Evolutionary conservation across 345 rosid species (phyloP).

Genomic region (Orychophragmus violaceus): DNA sequence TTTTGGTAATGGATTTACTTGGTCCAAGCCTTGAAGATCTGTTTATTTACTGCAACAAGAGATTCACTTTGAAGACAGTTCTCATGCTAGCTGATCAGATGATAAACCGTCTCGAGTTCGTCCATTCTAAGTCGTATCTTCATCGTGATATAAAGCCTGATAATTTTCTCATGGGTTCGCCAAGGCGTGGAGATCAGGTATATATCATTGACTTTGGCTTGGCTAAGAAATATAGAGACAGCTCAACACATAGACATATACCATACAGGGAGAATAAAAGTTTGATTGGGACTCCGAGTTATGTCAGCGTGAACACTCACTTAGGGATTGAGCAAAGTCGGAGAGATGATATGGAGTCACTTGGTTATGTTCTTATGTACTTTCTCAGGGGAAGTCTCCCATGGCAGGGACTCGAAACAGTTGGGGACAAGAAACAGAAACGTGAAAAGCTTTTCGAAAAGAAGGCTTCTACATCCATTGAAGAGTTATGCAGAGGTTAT

Average conservation of each 20-base stretch:
- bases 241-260: slow-evolving; percentile 67
- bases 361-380: slow-evolving; percentile 92
- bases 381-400: slow-evolving; percentile 98
- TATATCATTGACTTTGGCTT: slow-evolving; percentile 85
- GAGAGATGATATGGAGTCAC: slow-evolving; percentile 97
- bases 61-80: slow-evolving; percentile 81
- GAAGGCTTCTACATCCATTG: slow-evolving; percentile 73
- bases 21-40: slow-evolving; percentile 95
- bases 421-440: slow-evolving; percentile 87
- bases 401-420: slow-evolving; percentile 95
- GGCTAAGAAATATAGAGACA: slow-evolving; percentile 87
- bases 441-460: slow-evolving; percentile 85
- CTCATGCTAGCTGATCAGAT: slow-evolving; percentile 99
- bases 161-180: slow-evolving; percentile 90
- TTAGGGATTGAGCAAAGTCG: slow-evolving; percentile 98
- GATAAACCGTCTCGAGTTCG: slow-evolving; percentile 83
- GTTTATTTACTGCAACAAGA: slow-evolving; percentile 74
- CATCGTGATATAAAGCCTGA: slow-evolving; percentile 94
- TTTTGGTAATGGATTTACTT: slow-evolving; percentile 87
- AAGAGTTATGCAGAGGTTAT: slow-evolving; percentile 75
- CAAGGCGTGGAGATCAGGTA: slow-evolving; percentile 78
- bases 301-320: slow-evolving; percentile 98
- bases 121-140: slow-evolving; percentile 80
- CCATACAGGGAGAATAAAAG: slow-evolving; percentile 87
- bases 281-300: slow-evolving; percentile 92